These are phyloP conservation scores for Cyclocybe aegerita DNA, from an alignment of 768 basidiomycete genomes.

Conservation along the genomic window DNA sequence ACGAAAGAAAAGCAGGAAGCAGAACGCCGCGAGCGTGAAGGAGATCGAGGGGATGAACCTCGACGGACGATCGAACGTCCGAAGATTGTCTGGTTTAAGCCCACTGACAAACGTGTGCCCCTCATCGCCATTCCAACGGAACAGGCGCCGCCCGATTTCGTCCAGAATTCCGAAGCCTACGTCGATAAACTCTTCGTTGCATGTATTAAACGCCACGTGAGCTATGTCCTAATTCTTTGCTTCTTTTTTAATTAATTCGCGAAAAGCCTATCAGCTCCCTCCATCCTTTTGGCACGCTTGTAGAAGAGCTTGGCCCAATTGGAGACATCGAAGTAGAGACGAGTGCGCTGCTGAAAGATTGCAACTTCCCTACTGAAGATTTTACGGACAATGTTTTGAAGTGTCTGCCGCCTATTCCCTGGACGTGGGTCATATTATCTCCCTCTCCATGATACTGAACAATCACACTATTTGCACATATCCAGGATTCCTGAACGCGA, in stretches of 20 bases:
- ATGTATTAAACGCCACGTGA: constrained; percentile 96
- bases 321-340: constrained; percentile 99
- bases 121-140: constrained; percentile 98
- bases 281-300: constrained; percentile 97
- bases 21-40: constrained; percentile 95
- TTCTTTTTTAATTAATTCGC: constrained; percentile 15
- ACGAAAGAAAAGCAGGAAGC: constrained; percentile 99
- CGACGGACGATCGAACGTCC: constrained; percentile 83
- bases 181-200: constrained; percentile 92
- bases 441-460: constrained; percentile 10
- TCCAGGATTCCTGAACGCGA: constrained; percentile 85
- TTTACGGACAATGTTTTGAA: constrained; percentile 94
- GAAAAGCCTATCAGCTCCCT: constrained; percentile 87
- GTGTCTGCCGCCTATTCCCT: constrained; percentile 94
- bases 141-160: constrained; percentile 94
- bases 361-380: constrained; percentile 98
- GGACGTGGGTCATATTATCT: constrained; percentile 60
- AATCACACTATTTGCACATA: not conserved
- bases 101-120: constrained; percentile 98
- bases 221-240: constrained; percentile 26
- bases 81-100: constrained; percentile 99
- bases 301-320: constrained; percentile 96
- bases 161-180: constrained; percentile 91
- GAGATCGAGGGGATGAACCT: constrained; percentile 84
- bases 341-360: constrained; percentile 95